phyloP scores from a whole-genome alignment of 2,329 filamentous ascomycete species.

The Calycina marina region DNA sequence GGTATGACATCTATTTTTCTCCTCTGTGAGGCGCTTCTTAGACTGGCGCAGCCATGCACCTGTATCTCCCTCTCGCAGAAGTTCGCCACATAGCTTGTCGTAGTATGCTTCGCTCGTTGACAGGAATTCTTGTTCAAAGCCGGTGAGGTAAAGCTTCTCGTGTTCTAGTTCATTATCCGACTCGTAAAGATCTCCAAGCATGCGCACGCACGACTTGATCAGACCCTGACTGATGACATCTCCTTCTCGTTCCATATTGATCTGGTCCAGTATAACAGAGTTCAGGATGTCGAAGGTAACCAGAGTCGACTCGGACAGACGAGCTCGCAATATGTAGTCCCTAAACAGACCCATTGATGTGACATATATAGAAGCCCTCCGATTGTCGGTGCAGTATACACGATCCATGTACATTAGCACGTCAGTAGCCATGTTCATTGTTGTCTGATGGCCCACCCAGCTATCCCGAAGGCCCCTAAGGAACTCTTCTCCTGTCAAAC shows the following conservation, averaged over 20 bases:
- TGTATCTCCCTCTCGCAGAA: conserved; percentile 68
- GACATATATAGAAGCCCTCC: conserved; percentile 65
- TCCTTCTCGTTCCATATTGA: conserved; percentile 82
- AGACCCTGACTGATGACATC: conserved; percentile 75
- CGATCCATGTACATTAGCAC: conserved; percentile 97
- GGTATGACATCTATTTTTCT: conserved; percentile 68
- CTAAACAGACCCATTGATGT: conserved; percentile 79
- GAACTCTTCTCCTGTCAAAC: conserved; percentile 71
- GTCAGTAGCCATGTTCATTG: conserved; percentile 94
- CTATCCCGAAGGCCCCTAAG: conserved; percentile 59
- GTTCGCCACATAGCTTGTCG: conserved; percentile 52
- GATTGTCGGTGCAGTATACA: conserved; percentile 60
- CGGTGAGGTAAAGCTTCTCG: conserved; percentile 68
- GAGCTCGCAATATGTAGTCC: conserved; percentile 62
- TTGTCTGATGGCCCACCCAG: conserved; percentile 82
- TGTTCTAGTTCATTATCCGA: conserved; percentile 62
- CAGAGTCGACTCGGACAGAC: conserved; percentile 29
- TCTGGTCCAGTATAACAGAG: conserved; percentile 74
- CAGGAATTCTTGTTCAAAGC: conserved; percentile 71
- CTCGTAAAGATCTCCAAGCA: conserved; percentile 83
- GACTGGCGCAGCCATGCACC: conserved; percentile 69
- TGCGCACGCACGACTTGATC: conserved; percentile 70
- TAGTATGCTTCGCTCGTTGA: conserved; percentile 62
- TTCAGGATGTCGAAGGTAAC: conserved; percentile 63
- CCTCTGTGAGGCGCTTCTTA: conserved; percentile 60